Base-by-base conservation (phyloP, 306 rosid species). In the Lotus japonicus region DNA sequence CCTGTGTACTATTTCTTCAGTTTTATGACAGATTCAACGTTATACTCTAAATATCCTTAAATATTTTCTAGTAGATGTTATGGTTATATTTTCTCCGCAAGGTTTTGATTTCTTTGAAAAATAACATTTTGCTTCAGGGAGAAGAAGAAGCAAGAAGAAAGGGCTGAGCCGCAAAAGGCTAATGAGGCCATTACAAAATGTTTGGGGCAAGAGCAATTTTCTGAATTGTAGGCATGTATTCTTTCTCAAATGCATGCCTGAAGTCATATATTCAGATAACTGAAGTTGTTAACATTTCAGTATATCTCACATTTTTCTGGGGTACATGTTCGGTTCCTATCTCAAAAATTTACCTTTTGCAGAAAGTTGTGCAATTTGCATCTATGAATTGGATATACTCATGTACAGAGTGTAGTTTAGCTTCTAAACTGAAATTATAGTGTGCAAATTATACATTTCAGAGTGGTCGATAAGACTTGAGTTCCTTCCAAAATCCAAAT, bases 81-180 rank as follows among this genome's bases (percentile, higher is more conserved):
- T 58, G 52, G 26, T 15, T 38, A 54, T 52, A 39, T 69, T 68
- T 33, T 55, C 44, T 13, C 12, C 14, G 45, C 41, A 58, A 64
- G 66, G 6, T 54, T 50, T 23, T 80, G 75, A 72, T 38, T 50
- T 13, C 39, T 52, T 71, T 31, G 7, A 31, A 66, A 53, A 18
- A 48, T 74, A 18, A 79, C 64, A 36, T 71, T 31, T 70, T 79
- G 75, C 66, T 71, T 59, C 90, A 95, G 99, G 86, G 99, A 95
- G 87, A 95, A 95, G 89, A 88, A 88, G 79, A 95, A 95, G 77
- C 81, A 83, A 76, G 95, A 84, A 83, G 97, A 95, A 85, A 85
- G 97, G 81, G 9, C 56, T 28, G 96, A 80, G 79, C 77, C 89
- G 31, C 92, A 80, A 51, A 84, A 79, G 81, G 87, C 96, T 41